phyloP scores from a whole-genome alignment of 495 filamentous ascomycete genomes.

The Daldinia loculata region DNA sequence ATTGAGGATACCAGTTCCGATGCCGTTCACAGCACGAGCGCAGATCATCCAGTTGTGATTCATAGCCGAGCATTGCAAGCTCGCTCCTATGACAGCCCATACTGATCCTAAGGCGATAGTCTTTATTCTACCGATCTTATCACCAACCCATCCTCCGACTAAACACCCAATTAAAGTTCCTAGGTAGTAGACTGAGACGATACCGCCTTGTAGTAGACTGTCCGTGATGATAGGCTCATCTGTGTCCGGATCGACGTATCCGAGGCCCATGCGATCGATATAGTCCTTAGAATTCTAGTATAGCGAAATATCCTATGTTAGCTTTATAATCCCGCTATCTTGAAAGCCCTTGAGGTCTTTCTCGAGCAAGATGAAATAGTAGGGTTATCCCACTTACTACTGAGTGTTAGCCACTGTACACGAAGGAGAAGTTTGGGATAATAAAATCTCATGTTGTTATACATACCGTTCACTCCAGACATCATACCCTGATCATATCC shows the following conservation, averaged over 20 bases:
- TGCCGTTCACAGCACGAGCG: slow-evolving; percentile 70
- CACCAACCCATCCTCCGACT: slow-evolving; percentile 68
- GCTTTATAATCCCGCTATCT: neutral
- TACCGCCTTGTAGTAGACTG: slow-evolving; percentile 72
- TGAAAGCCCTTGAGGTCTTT: neutral
- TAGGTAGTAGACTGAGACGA: slow-evolving; percentile 76
- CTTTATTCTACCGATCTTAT: slow-evolving; percentile 69
- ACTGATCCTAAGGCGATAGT: slow-evolving; percentile 64
- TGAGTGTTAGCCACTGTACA: neutral
- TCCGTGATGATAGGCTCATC: slow-evolving; percentile 64
- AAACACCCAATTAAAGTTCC: slow-evolving; percentile 69
- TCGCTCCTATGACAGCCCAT: slow-evolving; percentile 68
- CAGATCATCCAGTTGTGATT: slow-evolving; percentile 78
- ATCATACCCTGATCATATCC: slow-evolving; percentile 78
- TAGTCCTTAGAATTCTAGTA: slow-evolving; percentile 64
- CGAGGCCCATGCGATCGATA: slow-evolving; percentile 71
- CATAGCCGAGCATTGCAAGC: slow-evolving; percentile 68
- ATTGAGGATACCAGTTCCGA: slow-evolving; percentile 77
- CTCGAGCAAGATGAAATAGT: neutral
- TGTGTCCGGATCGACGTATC: slow-evolving; percentile 60
- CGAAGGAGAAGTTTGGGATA: neutral
- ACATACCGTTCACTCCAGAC: slow-evolving; percentile 69
- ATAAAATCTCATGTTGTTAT: neutral
- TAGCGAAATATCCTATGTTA: neutral
- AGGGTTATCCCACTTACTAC: neutral